phyloP scores from a whole-genome alignment of 208 protist species.

The Novymonas esmeraldas region DNA sequence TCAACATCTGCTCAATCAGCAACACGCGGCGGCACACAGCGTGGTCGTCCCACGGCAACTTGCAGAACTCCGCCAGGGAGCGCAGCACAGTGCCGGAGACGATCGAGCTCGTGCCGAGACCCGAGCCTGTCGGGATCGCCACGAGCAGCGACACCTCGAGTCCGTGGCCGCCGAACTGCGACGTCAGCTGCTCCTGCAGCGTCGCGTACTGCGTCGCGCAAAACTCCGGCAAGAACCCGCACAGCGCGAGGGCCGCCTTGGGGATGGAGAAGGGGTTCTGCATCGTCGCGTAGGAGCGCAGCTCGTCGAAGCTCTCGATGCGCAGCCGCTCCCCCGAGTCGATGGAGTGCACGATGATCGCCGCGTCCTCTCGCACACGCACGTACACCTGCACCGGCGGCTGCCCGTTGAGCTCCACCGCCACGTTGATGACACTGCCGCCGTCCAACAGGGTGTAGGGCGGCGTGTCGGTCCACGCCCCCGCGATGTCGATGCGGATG shows the following conservation, averaged over 20 bases:
- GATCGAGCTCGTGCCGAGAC: constrained; percentile 73
- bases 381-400: constrained; percentile 58
- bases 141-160: constrained; percentile 59
- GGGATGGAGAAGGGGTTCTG: constrained; percentile 61
- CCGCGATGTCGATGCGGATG: constrained; percentile 58
- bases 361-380: constrained; percentile 22
- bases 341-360: constrained; percentile 44
- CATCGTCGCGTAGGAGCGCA: constrained; percentile 42
- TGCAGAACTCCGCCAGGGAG: constrained; percentile 48
- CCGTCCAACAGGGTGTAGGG: constrained; percentile 54
- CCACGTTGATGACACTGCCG: constrained; percentile 66
- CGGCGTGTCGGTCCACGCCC: constrained; percentile 76
- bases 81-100: constrained; percentile 51
- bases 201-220: constrained; percentile 27
- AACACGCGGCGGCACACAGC: constrained; percentile 56
- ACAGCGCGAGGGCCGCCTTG: constrained; percentile 62
- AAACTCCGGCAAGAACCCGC: constrained; percentile 57
- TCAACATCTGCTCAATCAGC: constrained; percentile 69
- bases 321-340: constrained; percentile 35
- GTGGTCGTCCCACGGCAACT: constrained; percentile 43
- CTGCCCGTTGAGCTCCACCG: constrained; percentile 56
- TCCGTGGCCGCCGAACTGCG: constrained; percentile 42
- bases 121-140: constrained; percentile 60
- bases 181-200: constrained; percentile 39
- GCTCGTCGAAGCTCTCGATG: constrained; percentile 42